Evolutionary conservation across 805 yeast genomes (phyloP).

Genomic region (Candida broadrunensis): DNA sequence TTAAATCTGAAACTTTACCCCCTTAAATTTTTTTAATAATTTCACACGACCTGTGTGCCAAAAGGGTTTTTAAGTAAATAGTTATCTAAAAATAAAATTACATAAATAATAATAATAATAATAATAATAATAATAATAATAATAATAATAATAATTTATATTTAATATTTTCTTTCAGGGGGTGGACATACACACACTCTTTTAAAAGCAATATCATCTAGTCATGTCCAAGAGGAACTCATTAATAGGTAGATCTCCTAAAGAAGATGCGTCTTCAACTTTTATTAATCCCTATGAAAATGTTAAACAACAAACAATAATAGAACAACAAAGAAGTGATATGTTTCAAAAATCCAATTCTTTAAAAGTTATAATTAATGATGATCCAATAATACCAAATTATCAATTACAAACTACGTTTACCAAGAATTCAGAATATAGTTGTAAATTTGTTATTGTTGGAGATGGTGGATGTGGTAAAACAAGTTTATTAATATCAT

Average conservation of each 20-base stretch:
- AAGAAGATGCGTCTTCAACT: background rate
- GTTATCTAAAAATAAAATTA: no score
- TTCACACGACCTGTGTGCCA: no score
- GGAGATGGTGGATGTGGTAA: conserved; percentile 95
- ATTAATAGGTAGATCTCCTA: conserved; percentile 3
- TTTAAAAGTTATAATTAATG: conserved; percentile 29
- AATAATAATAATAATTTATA: no score
- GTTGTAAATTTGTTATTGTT: conserved; percentile 68
- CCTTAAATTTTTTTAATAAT: no score
- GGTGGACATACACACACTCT: no score
- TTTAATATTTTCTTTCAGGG: no score
- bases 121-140: no score
- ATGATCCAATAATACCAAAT: conserved; percentile 35
- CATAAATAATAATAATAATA: no score
- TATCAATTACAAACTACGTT: conserved; percentile 27
- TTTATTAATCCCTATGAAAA: conserved; percentile 25
- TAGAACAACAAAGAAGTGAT: conserved; percentile 18
- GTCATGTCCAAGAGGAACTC: conserved; percentile 3
- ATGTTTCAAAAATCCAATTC: conserved; percentile 17
- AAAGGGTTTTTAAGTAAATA: no score
- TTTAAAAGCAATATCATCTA: no score
- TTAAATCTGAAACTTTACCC: no score
- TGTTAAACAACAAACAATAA: conserved; percentile 14
- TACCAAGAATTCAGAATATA: conserved; percentile 16
- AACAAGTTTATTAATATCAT: conserved; percentile 69